Base-by-base conservation (phyloP, 2,329 filamentous ascomycete species). In the Aspergillus uvarum region DNA sequence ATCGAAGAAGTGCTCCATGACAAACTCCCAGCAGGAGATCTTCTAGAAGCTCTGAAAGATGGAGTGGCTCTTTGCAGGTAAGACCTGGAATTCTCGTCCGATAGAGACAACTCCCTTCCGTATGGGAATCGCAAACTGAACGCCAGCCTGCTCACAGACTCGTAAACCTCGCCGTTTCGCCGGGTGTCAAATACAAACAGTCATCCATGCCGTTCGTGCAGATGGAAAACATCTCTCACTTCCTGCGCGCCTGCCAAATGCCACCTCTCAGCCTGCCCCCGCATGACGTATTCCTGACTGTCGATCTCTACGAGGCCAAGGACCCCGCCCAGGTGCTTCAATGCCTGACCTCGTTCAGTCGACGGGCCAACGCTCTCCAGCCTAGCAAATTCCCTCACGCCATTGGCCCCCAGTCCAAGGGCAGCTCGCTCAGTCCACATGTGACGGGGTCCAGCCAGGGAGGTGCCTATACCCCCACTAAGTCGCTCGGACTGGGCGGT, bases 161-260 rank as follows among this genome's bases (percentile, higher is more conserved):
- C 55, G 85, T 91, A 70, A 98, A 96, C 72, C 83, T 94, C 59
- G 77, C 89, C 42, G 90, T 91, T 26, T 85, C 88, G 16, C 90
- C 91, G 0, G 89, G 89, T 32, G 85, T 96, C 78, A 92, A 89
- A 75, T 98, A 90, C 84, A 98, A 98, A 79, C 83, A 89, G 72
- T 96, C 93, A 1, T 80, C 87, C 47, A 98, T 98, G 94, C 95
- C 95, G 0, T 99, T 99, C 74, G 94, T 98, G 47, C 95, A 99
- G 77, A 98, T 98, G 93, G 95, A 99, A 77, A 99, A 99, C 75
- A 97, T 99, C 72, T 96, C 93, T 4, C 91, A 96, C 73, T 99
- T 97, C 78, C 86, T 99, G 56, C 87, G 86, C 71, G 92, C 92
- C 61, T 96, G 93, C 80, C 91, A 96, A 77, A 81, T 85, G 54